Conservation (phyloP, 495 filamentous ascomycete species). For the Podospora fimiseda region DNA sequence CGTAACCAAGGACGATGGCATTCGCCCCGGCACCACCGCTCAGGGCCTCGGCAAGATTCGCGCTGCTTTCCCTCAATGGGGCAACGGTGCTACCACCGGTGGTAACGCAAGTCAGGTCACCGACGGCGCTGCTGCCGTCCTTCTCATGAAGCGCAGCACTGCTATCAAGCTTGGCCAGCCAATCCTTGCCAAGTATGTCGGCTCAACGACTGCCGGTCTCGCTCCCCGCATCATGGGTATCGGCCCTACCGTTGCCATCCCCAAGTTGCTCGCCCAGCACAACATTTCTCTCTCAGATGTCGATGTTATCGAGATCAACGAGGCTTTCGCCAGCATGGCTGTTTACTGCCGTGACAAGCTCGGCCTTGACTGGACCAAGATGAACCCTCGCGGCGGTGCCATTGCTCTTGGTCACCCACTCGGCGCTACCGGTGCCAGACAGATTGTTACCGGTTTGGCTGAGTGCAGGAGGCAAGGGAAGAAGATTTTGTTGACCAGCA, state of each 20-base stretch:
- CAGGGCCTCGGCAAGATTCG: constrained; percentile 79
- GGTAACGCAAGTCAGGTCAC: constrained; percentile 97
- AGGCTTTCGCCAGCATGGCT: constrained; percentile 96
- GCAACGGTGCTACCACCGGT: constrained; percentile 70
- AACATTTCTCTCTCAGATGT: constrained; percentile 72
- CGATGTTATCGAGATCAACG: constrained; percentile 91
- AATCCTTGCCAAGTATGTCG: constrained; percentile 90
- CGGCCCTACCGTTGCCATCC: constrained; percentile 86
- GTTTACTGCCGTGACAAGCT: constrained; percentile 82
- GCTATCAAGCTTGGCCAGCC: constrained; percentile 84
- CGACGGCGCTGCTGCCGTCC: constrained; percentile 84
- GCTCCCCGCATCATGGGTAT: constrained; percentile 96
- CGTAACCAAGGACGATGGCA: constrained; percentile 79
- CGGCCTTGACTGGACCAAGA: constrained; percentile 71
- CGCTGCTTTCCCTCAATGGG: constrained; percentile 84
- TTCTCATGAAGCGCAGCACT: constrained; percentile 90
- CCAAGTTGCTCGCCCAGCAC: constrained; percentile 82
- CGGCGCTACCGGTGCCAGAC: constrained; percentile 71
- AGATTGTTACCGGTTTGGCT: constrained; percentile 79
- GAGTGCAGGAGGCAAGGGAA: constrained; percentile 73
- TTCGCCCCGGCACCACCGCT: constrained; percentile 80
- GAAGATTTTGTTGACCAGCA: constrained; percentile 77
- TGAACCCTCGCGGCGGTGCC: constrained; percentile 82
- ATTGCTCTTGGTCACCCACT: constrained; percentile 75
- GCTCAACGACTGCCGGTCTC: constrained; percentile 82